These are phyloP conservation scores for Nothophytophthora sp. DNA, from an alignment of 352 stramenopile species.

Conservation along the genomic window DNA sequence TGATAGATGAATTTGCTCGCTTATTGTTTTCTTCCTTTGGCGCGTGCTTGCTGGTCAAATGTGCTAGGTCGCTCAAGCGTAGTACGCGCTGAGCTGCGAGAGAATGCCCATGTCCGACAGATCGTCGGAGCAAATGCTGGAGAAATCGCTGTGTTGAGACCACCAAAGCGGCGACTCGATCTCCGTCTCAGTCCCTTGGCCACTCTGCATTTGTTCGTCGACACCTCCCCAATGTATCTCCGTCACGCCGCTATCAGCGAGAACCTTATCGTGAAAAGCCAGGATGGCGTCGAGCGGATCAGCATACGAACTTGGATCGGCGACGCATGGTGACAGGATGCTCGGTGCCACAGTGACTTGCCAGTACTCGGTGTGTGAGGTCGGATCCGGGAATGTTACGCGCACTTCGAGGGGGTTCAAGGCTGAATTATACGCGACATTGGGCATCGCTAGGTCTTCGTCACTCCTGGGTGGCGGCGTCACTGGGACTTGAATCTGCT, in stretches of 20 bases:
- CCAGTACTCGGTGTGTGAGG: conserved; percentile 16
- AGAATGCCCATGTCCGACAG: conserved; percentile 51
- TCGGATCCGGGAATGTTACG: conserved; percentile 30
- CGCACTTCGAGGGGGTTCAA: conserved; percentile 60
- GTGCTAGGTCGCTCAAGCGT: conserved; percentile 16
- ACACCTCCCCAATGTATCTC: conserved; percentile 7
- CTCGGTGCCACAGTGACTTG: conserved; percentile 43
- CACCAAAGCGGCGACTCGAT: conserved; percentile 33
- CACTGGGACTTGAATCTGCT: conserved; percentile 3
- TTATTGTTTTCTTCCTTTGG: neutral
- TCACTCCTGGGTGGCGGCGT: neutral
- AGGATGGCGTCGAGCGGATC: neutral
- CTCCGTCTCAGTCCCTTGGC: conserved; percentile 22
- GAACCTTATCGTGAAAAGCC: neutral
- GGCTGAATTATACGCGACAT: conserved; percentile 32
- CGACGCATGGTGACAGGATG: conserved; percentile 18
- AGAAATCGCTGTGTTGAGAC: conserved; percentile 39
- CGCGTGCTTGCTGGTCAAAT: neutral
- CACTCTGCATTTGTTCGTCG: neutral
- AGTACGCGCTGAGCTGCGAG: conserved; percentile 49
- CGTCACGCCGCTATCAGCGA: neutral
- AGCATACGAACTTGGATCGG: conserved; percentile 3
- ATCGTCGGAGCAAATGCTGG: conserved; percentile 60
- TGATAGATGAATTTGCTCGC: conserved; percentile 8
- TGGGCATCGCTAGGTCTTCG: conserved; percentile 25